Percentiles rank a stretch among this genome's conserved stretches.
phyloP scores from a whole-genome alignment of 352 stramenopile genomes.

The Pythium dissotocum region DNA sequence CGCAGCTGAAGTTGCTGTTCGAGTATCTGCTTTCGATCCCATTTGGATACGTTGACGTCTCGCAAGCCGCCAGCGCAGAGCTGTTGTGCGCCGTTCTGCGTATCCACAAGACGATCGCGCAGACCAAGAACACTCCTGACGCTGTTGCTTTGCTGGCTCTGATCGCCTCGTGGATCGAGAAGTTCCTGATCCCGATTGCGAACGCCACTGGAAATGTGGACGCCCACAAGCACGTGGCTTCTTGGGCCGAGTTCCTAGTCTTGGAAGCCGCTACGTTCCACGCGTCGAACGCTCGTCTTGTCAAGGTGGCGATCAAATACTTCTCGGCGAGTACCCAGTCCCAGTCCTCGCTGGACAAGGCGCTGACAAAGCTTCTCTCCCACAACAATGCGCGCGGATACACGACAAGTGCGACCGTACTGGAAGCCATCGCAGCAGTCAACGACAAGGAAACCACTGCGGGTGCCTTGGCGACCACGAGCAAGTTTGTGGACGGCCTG shows the following conservation, averaged over 20 bases:
- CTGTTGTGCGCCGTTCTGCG: constrained; percentile 17
- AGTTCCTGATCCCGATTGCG: constrained; percentile 15
- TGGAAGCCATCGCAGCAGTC: constrained; percentile 24
- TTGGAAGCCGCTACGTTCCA: constrained; percentile 9
- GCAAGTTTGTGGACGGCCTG: constrained; percentile 39
- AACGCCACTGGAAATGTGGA: background rate
- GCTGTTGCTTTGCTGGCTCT: constrained; percentile 22
- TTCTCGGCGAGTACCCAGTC: background rate
- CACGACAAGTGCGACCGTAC: constrained; percentile 17
- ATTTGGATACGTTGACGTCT: constrained; percentile 15
- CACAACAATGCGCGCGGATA: constrained; percentile 18
- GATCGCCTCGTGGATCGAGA: constrained; percentile 36
- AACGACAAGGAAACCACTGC: constrained; percentile 31
- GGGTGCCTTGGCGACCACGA: constrained; percentile 4
- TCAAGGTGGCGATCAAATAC: constrained; percentile 12
- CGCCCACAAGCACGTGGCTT: background rate
- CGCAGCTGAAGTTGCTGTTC: constrained; percentile 13
- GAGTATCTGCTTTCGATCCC: constrained; percentile 26
- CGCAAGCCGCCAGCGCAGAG: background rate
- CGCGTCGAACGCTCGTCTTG: constrained; percentile 13
- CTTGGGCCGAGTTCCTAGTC: constrained; percentile 23
- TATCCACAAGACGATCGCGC: constrained; percentile 16
- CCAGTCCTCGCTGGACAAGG: constrained; percentile 1
- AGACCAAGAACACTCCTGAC: background rate
- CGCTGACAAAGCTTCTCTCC: constrained; percentile 16